phyloP scores from a whole-genome alignment of 2,329 filamentous ascomycete genomes.

The Neofusicoccum umdonicola region DNA sequence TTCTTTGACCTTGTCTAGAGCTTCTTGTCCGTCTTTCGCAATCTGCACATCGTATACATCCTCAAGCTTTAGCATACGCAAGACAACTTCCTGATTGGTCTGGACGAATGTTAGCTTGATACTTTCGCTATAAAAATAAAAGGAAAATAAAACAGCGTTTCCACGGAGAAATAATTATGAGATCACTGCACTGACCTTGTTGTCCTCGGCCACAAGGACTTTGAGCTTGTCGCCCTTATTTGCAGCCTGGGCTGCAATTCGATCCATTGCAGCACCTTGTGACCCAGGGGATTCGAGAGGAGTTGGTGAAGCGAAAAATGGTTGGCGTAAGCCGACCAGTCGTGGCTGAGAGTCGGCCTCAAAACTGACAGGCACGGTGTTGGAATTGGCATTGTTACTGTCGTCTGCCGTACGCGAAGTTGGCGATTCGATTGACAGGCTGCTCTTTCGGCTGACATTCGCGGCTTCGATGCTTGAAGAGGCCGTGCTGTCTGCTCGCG shows the following conservation, averaged over 20 bases:
- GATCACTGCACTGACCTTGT: constrained; percentile 41
- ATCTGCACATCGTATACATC: constrained; percentile 85
- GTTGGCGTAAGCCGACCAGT: constrained; percentile 76
- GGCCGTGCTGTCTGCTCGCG: constrained; percentile 57
- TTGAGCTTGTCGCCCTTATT: constrained; percentile 62
- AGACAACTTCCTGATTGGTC: constrained; percentile 46
- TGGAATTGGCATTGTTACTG: constrained; percentile 27
- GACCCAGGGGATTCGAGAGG: constrained; percentile 54
- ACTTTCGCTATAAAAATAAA: not conserved
- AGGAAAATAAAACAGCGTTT: no score
- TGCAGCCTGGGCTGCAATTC: constrained; percentile 63
- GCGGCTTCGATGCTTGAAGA: constrained; percentile 32
- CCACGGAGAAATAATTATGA: not conserved
- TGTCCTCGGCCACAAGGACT: constrained; percentile 83
- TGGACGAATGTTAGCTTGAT: not conserved
- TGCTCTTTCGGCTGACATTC: constrained; percentile 24
- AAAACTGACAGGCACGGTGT: constrained; percentile 38
- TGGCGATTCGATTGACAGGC: constrained; percentile 15
- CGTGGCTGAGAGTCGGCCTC: constrained; percentile 69
- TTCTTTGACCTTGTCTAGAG: constrained; percentile 79
- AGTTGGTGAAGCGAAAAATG: constrained; percentile 64
- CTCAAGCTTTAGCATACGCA: constrained; percentile 70
- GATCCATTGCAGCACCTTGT: constrained; percentile 65
- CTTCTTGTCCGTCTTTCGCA: constrained; percentile 73
- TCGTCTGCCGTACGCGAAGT: constrained; percentile 27